Conservation (phyloP, 306 rosid genomes). For the Pterocarpus santalinus region DNA sequence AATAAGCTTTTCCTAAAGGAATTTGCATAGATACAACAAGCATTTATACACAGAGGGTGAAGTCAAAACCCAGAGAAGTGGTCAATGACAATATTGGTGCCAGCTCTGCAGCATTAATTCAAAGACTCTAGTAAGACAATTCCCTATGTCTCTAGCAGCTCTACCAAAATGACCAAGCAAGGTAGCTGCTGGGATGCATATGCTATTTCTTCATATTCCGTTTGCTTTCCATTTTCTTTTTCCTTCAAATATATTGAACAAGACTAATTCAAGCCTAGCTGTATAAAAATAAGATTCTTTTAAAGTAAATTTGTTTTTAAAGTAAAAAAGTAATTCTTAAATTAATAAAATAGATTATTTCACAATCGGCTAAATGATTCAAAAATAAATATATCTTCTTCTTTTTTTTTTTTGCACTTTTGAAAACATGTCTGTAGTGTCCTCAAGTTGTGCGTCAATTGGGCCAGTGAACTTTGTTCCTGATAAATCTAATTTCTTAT, state of each 20-base stretch:
- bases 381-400: too few species aligned
- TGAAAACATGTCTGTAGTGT: background rate
- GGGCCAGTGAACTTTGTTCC: constrained; percentile 27
- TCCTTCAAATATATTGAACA: background rate
- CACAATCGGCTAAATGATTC: background rate
- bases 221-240: constrained; percentile 4
- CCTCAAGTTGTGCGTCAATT: constrained; percentile 36
- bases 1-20: constrained; percentile 27
- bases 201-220: constrained; percentile 27
- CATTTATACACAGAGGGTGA: constrained; percentile 19
- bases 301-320: too few species aligned
- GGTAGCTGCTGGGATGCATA: background rate
- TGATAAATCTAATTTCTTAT: constrained; percentile 3
- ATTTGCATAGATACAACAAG: constrained; percentile 42
- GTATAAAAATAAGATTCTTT: too few species aligned
- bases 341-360: too few species aligned
- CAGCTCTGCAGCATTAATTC: constrained; percentile 41
- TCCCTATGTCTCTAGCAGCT: constrained; percentile 34
- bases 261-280: background rate
- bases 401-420: too few species aligned
- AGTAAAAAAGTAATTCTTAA: too few species aligned
- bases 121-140: constrained; percentile 51
- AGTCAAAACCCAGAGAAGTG: constrained; percentile 31
- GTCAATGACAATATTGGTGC: constrained; percentile 53
- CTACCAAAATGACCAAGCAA: constrained; percentile 42